These are phyloP conservation scores for Candida neerlandica DNA, from an alignment of 1,139 yeast genomes.

Conservation along the genomic window DNA sequence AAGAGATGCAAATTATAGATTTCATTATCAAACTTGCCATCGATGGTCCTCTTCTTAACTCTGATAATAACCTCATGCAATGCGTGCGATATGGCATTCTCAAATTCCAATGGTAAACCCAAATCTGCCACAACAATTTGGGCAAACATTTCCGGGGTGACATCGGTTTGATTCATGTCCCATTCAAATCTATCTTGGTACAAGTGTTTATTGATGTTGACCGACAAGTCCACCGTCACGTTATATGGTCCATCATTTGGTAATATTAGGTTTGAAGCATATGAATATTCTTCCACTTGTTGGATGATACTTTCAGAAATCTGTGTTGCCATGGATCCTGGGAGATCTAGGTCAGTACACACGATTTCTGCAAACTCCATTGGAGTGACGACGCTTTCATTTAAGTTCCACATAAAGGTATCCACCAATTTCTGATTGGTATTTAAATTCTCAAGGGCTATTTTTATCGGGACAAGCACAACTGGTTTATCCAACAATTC, in stretches of 20 bases:
- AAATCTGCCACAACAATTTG: constrained; percentile 78
- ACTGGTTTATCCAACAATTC: constrained; percentile 36
- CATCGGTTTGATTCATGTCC: constrained; percentile 69
- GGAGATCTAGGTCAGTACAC: constrained; percentile 82
- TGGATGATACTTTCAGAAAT: constrained; percentile 73
- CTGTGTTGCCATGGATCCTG: constrained; percentile 61
- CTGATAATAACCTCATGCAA: constrained; percentile 78
- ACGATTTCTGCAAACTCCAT: constrained; percentile 79
- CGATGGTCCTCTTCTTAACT: constrained; percentile 82
- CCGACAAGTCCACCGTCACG: constrained; percentile 79
- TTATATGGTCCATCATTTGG: constrained; percentile 69
- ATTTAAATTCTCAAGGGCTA: constrained; percentile 71
- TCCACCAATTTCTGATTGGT: constrained; percentile 67
- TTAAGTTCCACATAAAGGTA: constrained; percentile 86
- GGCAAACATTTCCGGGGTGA: constrained; percentile 87
- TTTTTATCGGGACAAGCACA: constrained; percentile 74
- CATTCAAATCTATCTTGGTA: constrained; percentile 95
- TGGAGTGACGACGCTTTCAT: constrained; percentile 79
- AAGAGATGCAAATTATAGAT: constrained; percentile 48
- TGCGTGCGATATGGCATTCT: constrained; percentile 88
- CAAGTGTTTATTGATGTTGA: constrained; percentile 78
- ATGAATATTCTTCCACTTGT: constrained; percentile 73
- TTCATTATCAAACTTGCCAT: constrained; percentile 62
- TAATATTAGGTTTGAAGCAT: constrained; percentile 60
- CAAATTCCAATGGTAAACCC: constrained; percentile 83